Evolutionary conservation across 257 asterid species (phyloP).

Genomic region (Craterostigma plantagineum): DNA sequence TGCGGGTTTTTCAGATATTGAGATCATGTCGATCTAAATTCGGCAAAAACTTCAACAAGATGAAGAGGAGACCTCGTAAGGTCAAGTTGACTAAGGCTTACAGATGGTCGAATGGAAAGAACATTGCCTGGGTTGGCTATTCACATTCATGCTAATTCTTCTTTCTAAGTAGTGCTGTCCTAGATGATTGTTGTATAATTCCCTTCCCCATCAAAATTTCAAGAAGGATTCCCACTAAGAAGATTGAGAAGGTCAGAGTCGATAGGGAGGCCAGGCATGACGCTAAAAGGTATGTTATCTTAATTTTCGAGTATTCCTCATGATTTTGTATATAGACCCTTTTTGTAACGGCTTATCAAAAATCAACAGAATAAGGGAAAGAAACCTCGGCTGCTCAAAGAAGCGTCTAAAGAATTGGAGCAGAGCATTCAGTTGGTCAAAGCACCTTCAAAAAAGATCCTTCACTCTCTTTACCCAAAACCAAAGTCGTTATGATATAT

Average conservation of each 20-base stretch:
- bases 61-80: conserved; percentile 94
- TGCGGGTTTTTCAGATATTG: conserved; percentile 40
- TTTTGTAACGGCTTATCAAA: conserved; percentile 5
- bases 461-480: conserved; percentile 29
- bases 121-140: conserved; percentile 67
- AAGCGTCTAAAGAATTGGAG: conserved; percentile 30
- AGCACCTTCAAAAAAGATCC: conserved; percentile 45
- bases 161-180: too few species aligned
- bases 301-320: neutral
- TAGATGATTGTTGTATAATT: neutral
- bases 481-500: conserved; percentile 12
- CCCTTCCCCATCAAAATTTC: conserved; percentile 5
- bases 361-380: conserved; percentile 47
- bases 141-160: neutral
- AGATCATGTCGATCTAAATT: conserved; percentile 80
- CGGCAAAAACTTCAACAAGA: conserved; percentile 84
- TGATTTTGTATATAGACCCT: neutral
- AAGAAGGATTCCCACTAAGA: conserved; percentile 61
- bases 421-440: conserved; percentile 41
- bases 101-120: conserved; percentile 74
- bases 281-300: conserved; percentile 26
- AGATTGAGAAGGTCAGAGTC: too few species aligned
- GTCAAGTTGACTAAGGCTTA: conserved; percentile 91
- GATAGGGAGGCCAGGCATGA: too few species aligned
- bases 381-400: conserved; percentile 22